Conservation (phyloP, 2,329 filamentous ascomycete genomes). For the Neonectria sp. region DNA sequence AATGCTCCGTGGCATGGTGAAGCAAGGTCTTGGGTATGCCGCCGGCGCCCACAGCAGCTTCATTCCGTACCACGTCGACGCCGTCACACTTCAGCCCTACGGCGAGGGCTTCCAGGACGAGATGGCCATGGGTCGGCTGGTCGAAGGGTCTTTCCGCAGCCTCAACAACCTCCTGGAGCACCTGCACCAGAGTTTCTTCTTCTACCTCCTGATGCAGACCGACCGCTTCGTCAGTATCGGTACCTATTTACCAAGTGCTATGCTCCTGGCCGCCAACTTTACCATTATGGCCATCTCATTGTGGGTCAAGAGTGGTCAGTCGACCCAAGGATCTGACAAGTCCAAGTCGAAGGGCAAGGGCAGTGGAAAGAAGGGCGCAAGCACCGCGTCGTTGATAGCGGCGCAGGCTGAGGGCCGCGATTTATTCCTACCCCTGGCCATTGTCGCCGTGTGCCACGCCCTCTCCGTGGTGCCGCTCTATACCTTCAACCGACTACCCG, state of each 20-base stretch:
- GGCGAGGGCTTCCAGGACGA: conserved; percentile 97
- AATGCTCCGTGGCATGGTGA: conserved; percentile 93
- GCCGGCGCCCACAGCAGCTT: conserved; percentile 95
- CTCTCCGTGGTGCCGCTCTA: conserved; percentile 86
- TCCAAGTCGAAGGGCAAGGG: conserved; percentile 34
- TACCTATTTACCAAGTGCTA: conserved; percentile 97
- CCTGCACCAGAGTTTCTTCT: conserved; percentile 99
- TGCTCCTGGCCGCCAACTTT: conserved; percentile 95
- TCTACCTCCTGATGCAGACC: conserved; percentile 93
- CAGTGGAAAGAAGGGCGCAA: conserved; percentile 49
- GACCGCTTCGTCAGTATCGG: conserved; percentile 98
- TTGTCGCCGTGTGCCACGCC: conserved; percentile 82
- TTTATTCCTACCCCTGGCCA: conserved; percentile 79
- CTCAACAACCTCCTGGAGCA: conserved; percentile 98
- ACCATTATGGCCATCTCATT: conserved; percentile 94
- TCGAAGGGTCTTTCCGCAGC: conserved; percentile 93
- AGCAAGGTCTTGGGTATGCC: conserved; percentile 89
- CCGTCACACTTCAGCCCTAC: conserved; percentile 91
- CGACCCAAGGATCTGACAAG: conserved; percentile 40
- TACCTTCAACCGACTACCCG: conserved; percentile 83
- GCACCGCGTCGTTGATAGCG: conserved; percentile 42
- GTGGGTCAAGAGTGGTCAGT: conserved; percentile 89
- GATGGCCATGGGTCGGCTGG: conserved; percentile 91
- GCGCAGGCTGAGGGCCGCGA: conserved; percentile 69
- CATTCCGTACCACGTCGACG: conserved; percentile 98